Conservation (phyloP, 176 grass and related monocot genomes). For the Cenchrus americanus region DNA sequence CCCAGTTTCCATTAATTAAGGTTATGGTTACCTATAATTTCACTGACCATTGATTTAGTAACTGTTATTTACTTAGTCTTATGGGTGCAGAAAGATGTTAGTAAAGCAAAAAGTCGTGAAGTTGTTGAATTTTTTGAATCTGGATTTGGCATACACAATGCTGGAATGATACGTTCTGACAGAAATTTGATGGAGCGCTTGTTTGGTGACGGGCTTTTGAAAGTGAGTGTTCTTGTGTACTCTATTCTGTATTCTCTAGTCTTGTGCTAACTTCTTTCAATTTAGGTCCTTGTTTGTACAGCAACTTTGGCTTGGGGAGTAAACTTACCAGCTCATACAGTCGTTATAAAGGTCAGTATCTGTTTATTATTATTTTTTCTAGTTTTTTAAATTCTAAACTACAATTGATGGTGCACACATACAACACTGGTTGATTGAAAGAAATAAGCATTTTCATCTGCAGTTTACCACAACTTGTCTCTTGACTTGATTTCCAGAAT, state of each 20-base stretch:
- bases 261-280: conserved; percentile 43
- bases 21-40: conserved; percentile 45
- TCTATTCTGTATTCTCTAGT: conserved; percentile 17
- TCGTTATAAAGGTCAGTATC: conserved; percentile 87
- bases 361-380: conserved; percentile 7
- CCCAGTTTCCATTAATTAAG: conserved; percentile 80
- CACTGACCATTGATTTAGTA: conserved; percentile 28
- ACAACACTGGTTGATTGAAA: conserved; percentile 5
- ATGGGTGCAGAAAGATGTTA: conserved; percentile 83
- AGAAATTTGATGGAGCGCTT: conserved; percentile 88
- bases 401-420: neutral
- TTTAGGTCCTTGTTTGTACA: conserved; percentile 95
- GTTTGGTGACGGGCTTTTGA: conserved; percentile 83
- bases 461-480: conserved; percentile 8
- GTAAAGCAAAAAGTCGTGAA: conserved; percentile 91
- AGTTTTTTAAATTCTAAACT: conserved; percentile 6
- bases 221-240: conserved; percentile 51
- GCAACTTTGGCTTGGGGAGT: conserved; percentile 99
- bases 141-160: conserved; percentile 98
- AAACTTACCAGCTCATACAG: conserved; percentile 96
- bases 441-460: conserved; percentile 19
- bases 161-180: conserved; percentile 93
- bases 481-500: conserved; percentile 10
- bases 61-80: conserved; percentile 35
- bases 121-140: conserved; percentile 88